Evolutionary conservation across 148 eudicot species (phyloP).

Genomic region (Rhododendron henanense): DNA sequence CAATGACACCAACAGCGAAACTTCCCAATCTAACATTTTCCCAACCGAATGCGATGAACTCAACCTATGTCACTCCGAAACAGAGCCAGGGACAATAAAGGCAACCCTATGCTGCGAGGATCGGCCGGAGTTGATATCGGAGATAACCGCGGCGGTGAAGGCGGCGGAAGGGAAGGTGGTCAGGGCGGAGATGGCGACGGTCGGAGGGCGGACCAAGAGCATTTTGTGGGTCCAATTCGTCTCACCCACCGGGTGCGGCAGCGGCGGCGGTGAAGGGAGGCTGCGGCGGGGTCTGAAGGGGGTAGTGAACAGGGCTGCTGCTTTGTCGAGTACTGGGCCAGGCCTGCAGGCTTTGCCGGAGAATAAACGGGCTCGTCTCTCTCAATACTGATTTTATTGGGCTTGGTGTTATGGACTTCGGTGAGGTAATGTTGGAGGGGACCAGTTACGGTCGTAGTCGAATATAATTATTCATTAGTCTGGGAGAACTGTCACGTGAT

Average conservation of each 20-base stretch:
- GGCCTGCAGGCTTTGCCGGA: conserved; percentile 25
- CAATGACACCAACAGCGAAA: conserved; percentile 2
- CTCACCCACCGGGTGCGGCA: not conserved
- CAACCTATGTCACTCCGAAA: conserved; percentile 28
- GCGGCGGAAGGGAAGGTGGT: conserved; percentile 54
- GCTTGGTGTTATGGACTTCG: not conserved
- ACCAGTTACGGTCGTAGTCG: not conserved
- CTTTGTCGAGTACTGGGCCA: conserved; percentile 15
- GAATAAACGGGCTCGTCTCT: conserved; percentile 21
- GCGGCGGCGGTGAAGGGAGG: conserved; percentile 21
- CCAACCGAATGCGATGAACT: conserved; percentile 77
- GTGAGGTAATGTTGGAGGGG: not conserved
- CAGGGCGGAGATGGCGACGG: conserved; percentile 71
- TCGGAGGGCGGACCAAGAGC: conserved; percentile 75
- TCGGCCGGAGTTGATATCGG: conserved; percentile 59
- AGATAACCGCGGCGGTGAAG: conserved; percentile 53
- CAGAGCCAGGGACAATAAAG: conserved; percentile 24
- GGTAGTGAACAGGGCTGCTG: conserved; percentile 50
- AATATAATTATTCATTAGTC: too few relatives aligned
- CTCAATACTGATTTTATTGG: conserved; percentile 3
- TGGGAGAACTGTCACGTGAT: not conserved
- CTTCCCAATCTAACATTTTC: conserved; percentile 11
- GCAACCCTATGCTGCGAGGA: conserved; percentile 81
- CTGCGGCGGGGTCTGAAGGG: conserved; percentile 55
- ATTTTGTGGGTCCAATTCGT: conserved; percentile 47